These are phyloP conservation scores for Tuber magnatum DNA, from an alignment of 495 filamentous ascomycete species.

Conservation along the genomic window DNA sequence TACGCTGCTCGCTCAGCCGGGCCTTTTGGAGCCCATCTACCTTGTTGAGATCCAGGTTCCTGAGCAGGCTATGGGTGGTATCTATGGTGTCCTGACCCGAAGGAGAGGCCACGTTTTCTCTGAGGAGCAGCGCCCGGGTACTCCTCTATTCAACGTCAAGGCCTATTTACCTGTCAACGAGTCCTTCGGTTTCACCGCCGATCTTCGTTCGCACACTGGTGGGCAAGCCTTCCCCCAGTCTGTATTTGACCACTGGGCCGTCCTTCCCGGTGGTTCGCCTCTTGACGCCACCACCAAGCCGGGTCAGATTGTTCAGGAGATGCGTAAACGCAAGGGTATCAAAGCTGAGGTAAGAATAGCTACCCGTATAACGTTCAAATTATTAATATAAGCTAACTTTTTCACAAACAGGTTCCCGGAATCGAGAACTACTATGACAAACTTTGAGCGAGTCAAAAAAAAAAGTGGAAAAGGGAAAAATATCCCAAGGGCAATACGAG, in stretches of 20 bases:
- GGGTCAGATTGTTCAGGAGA: conserved; percentile 74
- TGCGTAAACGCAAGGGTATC: conserved; percentile 99
- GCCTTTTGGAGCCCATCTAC: conserved; percentile 94
- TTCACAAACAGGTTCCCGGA: conserved; percentile 49
- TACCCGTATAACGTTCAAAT: not conserved
- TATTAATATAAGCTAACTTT: not conserved
- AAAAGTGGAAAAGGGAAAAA: not conserved
- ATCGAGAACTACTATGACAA: conserved; percentile 89
- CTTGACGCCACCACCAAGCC: conserved; percentile 79
- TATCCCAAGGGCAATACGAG: not conserved
- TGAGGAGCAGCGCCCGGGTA: conserved; percentile 96
- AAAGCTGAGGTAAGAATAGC: conserved; percentile 59
- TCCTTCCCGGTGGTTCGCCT: conserved; percentile 87
- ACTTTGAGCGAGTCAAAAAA: conserved; percentile 57
- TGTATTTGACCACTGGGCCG: conserved; percentile 97
- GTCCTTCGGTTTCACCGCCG: conserved; percentile 98
- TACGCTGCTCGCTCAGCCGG: conserved; percentile 79
- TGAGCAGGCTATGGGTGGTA: conserved; percentile 98
- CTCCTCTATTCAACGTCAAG: conserved; percentile 99
- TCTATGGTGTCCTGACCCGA: conserved; percentile 98
- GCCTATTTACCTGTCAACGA: conserved; percentile 98
- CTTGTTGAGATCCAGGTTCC: conserved; percentile 98
- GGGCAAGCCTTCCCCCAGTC: conserved; percentile 98
- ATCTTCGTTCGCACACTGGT: conserved; percentile 86
- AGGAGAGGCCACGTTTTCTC: conserved; percentile 97